Evolutionary conservation across 164 flowering plant species (phyloP).

Genomic region (Vitis rupestris): DNA sequence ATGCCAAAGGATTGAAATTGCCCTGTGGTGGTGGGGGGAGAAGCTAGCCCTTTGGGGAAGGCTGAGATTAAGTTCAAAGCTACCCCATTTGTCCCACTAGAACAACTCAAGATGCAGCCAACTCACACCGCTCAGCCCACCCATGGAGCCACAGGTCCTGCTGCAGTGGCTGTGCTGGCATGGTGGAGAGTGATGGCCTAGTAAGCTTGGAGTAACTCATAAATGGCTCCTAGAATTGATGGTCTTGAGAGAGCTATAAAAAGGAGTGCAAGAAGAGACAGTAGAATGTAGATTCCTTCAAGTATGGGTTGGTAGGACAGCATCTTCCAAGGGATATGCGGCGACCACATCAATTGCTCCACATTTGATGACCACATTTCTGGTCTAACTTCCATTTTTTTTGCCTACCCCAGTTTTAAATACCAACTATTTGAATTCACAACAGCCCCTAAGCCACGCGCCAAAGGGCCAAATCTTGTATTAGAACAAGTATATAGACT

Average conservation of each 20-base stretch:
- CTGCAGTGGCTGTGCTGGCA: no score
- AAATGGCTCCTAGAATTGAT: no score
- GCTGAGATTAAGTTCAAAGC: slow-evolving; percentile 1
- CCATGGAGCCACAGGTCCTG: no score
- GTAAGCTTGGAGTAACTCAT: no score
- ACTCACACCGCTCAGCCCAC: no score
- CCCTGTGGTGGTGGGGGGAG: slow-evolving; percentile 20
- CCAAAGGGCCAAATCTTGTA: no score
- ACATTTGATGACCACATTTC: slow-evolving; percentile 10
- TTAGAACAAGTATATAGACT: no score
- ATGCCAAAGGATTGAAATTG: slow-evolving; percentile 44
- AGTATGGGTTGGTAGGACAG: slow-evolving; percentile 6
- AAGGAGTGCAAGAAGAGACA: not conserved
- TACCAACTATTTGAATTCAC: not conserved
- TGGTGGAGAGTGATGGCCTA: no score
- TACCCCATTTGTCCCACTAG: not conserved
- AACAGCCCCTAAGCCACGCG: not conserved
- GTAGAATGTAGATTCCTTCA: slow-evolving; percentile 12
- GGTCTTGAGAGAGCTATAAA: not conserved
- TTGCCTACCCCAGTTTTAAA: not conserved
- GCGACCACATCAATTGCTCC: slow-evolving; percentile 29
- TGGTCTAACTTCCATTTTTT: not conserved
- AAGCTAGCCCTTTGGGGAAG: slow-evolving; percentile 2
- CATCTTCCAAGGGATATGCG: slow-evolving; percentile 45
- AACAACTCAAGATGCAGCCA: no score